phyloP scores from a whole-genome alignment of 331 rosid genomes.

The Stylosanthes scabra region DNA sequence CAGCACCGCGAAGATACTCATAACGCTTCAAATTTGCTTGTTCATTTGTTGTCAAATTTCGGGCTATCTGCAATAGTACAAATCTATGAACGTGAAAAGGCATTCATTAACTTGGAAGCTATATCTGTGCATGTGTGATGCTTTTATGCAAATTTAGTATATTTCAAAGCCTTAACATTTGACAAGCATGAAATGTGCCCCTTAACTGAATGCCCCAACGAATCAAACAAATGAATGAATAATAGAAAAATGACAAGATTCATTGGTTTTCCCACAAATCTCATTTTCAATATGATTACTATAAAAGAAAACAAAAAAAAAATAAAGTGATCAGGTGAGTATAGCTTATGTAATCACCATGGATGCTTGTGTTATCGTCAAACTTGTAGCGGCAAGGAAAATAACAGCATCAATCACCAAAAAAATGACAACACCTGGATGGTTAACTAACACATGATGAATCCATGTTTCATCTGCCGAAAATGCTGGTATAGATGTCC shows the following conservation, averaged over 20 bases:
- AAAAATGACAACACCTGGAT: constrained; percentile 72
- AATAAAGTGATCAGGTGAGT: neutral
- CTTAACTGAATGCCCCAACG: neutral
- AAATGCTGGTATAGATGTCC: constrained; percentile 54
- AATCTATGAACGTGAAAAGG: constrained; percentile 25
- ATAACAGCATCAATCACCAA: constrained; percentile 60
- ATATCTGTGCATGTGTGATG: neutral
- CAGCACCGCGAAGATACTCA: constrained; percentile 79
- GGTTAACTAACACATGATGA: constrained; percentile 54
- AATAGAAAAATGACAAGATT: constrained; percentile 23
- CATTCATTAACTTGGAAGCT: constrained; percentile 4
- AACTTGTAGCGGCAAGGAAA: constrained; percentile 55
- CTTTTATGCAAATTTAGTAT: neutral
- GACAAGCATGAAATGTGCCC: constrained; percentile 5
- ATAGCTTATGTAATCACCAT: constrained; percentile 64
- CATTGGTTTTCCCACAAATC: neutral
- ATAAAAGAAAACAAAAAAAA: neutral
- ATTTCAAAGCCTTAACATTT: constrained; percentile 19
- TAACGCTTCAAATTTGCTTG: constrained; percentile 73
- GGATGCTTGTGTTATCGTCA: constrained; percentile 71
- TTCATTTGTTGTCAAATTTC: constrained; percentile 58
- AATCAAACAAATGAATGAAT: too few species aligned
- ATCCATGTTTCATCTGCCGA: constrained; percentile 71
- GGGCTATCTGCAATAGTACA: constrained; percentile 51
- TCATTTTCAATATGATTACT: neutral